Evolutionary conservation across 805 yeast genomes (phyloP), one percentile per base, ranked within the genome.

Genomic region (Candida alai): DNA sequence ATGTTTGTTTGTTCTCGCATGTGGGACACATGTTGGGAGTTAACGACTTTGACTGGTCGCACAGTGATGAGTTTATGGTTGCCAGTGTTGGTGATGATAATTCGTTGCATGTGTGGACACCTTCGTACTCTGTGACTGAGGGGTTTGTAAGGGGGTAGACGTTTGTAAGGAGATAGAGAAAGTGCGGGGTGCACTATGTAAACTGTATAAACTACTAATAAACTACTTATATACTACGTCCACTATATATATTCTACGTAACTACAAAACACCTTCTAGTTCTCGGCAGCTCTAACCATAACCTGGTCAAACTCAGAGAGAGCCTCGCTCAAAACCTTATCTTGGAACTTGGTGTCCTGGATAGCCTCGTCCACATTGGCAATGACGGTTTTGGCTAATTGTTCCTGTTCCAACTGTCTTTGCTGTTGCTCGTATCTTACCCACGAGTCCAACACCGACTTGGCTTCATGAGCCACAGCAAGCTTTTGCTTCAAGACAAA

Each of bases 391-490:
- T 84, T 70, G 49, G 94, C 79, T 55, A 93, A 80, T 67, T 86
- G 96, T 67, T 80, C 76, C 76, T 93, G 98, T 76, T 93, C 95
- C 59, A 79, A 70, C 74, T 87, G 95, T 74, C 97, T 90, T 50
- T 89, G 93, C 62, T 87, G 88, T 50, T 86, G 83, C 75, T 93
- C 98, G 68, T 84, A 85, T 78, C 97, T 86, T 54, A 89, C 97
- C 98, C 98, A 93, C 11, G 97, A 87, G 70, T 93, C 98, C 60
- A 93, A 79, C 42, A 90, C 95, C 39, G 93, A 70, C 73, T 84
- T 88, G 57, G 97, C 97, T 74, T 88, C 96, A 44, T 71, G 52
- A 39, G 95, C 90, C 49, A 88, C 76, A 44, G 80, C 88, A 48
- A 86, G 88, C 60, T 80, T 68, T 75, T 93, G 98, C 74, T 88